phyloP scores from a whole-genome alignment of 495 filamentous ascomycete genomes.

The Neurospora pannonica region DNA sequence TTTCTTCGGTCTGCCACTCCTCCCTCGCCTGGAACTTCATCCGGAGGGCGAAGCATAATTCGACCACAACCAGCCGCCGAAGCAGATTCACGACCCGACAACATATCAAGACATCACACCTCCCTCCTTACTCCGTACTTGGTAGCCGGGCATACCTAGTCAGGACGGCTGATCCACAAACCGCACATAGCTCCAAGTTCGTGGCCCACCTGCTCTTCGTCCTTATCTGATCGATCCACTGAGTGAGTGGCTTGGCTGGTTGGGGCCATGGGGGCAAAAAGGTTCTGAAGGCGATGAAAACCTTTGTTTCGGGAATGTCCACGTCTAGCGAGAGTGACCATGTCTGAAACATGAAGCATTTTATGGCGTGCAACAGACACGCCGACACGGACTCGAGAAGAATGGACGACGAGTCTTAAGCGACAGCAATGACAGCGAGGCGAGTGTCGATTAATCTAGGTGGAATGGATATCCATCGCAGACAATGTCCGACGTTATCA shows the following conservation, averaged over 20 bases:
- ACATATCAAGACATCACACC: no score
- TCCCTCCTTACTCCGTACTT: no score
- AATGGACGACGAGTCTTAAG: neutral
- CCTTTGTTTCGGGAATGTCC: no score
- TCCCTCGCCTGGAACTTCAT: no score
- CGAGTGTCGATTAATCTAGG: no score
- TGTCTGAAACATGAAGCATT: neutral
- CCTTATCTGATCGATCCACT: neutral
- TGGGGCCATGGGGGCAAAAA: neutral
- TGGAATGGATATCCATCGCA: no score
- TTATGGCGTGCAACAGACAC: neutral
- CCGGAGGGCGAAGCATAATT: no score
- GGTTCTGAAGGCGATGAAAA: neutral
- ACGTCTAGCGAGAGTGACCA: neutral
- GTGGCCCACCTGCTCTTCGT: neutral
- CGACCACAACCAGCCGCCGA: no score
- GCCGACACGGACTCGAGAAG: neutral
- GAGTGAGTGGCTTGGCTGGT: neutral
- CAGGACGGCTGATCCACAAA: neutral
- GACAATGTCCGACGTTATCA: neutral
- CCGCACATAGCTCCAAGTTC: neutral
- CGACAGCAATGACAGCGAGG: neutral
- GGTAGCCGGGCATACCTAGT: neutral
- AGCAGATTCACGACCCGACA: no score
- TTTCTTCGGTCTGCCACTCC: no score